A percentile compares a stretch with the other conserved stretches of the same genome.
Conservation (phyloP, 2,329 filamentous ascomycete species). For the Aspergillus sp. region DNA sequence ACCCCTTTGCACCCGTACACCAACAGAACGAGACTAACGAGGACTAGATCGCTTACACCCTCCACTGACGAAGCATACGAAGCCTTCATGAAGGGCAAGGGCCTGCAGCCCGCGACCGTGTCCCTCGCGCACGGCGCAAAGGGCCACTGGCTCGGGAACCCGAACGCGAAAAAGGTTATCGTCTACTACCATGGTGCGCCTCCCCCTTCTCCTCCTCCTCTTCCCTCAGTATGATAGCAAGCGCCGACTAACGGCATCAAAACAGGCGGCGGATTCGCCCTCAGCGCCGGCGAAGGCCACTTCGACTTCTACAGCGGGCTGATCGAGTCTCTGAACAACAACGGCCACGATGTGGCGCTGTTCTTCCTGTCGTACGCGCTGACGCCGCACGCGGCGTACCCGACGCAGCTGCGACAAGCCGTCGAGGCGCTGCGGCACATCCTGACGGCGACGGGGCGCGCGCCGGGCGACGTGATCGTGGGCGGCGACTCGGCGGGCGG, state of each 20-base stretch:
- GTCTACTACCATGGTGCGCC: constrained; percentile 39
- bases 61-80: constrained; percentile 29
- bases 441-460: constrained; percentile 28
- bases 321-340: constrained; percentile 36
- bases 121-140: constrained; percentile 29
- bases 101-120: constrained; percentile 29
- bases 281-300: constrained; percentile 43
- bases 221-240: background rate
- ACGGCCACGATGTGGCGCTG: constrained; percentile 45
- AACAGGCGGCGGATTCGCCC: constrained; percentile 54
- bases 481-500: constrained; percentile 44
- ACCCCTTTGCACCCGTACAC: background rate
- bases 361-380: constrained; percentile 57
- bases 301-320: constrained; percentile 46
- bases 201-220: background rate
- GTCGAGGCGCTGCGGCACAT: constrained; percentile 40
- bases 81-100: constrained; percentile 21
- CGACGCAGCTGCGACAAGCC: constrained; percentile 39
- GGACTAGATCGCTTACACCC: constrained; percentile 21
- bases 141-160: constrained; percentile 42
- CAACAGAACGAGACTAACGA: background rate
- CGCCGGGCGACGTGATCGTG: constrained; percentile 33
- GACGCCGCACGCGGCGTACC: constrained; percentile 40
- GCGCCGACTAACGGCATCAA: background rate
- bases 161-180: constrained; percentile 37